These are phyloP conservation scores for Oryza meyeriana DNA, from an alignment of 176 grass and related monocot genomes.

Conservation along the genomic window DNA sequence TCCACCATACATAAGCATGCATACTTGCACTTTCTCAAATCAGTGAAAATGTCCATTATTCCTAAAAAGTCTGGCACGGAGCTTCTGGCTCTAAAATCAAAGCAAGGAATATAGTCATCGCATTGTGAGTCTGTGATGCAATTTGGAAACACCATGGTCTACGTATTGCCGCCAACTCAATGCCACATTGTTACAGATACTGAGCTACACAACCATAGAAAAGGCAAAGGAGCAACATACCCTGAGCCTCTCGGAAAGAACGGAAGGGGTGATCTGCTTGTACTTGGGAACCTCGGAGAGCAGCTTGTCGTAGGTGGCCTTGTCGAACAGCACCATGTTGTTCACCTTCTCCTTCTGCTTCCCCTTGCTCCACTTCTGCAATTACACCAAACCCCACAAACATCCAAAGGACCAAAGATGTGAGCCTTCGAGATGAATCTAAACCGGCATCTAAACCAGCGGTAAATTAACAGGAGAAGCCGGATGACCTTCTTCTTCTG, in stretches of 20 bases:
- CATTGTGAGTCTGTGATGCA: background rate
- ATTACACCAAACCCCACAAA: background rate
- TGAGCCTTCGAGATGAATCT: background rate
- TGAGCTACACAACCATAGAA: background rate
- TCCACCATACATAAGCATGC: background rate
- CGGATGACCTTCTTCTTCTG: conserved; percentile 54
- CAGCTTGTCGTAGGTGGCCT: conserved; percentile 57
- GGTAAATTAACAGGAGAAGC: background rate
- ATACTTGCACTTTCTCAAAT: background rate
- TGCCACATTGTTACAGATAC: background rate
- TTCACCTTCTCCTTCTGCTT: conserved; percentile 74
- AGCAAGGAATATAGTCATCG: background rate
- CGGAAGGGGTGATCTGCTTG: conserved; percentile 61
- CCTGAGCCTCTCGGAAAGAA: conserved; percentile 58
- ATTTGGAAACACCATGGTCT: background rate
- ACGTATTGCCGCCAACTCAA: background rate
- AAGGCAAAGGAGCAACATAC: background rate
- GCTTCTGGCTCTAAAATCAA: background rate
- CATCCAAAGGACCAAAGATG: background rate
- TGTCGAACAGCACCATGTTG: conserved; percentile 54
- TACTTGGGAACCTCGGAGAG: conserved; percentile 51
- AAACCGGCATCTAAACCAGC: background rate
- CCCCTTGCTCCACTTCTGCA: conserved; percentile 75
- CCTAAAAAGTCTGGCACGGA: background rate
- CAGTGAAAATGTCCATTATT: background rate